Evolutionary conservation across 768 basidiomycete genomes (phyloP).

Genomic region (Polyporus arcularius): DNA sequence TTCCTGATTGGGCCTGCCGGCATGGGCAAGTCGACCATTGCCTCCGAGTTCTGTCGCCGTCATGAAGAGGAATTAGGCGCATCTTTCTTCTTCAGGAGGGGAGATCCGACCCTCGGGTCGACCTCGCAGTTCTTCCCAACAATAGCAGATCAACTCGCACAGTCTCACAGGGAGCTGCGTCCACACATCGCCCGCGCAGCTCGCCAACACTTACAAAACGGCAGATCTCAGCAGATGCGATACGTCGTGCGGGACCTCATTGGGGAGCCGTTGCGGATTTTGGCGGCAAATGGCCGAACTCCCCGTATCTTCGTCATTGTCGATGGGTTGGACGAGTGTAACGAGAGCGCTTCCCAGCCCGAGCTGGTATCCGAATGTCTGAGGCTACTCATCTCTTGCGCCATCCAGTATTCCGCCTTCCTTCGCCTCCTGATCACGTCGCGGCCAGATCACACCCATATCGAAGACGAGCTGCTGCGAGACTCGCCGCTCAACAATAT

Average conservation of each 20-base stretch:
- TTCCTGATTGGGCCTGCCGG: conserved; percentile 13
- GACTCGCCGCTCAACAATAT: too few species aligned
- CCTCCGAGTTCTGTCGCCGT: conserved; percentile 9
- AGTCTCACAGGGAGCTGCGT: conserved; percentile 5
- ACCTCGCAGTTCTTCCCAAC: conserved; percentile 32
- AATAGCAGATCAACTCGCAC: conserved; percentile 33
- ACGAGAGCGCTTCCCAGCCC: conserved; percentile 1
- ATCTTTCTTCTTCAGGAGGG: conserved; percentile 15
- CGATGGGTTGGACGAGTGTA: conserved; percentile 41
- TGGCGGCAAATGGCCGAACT: background rate
- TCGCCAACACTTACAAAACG: background rate
- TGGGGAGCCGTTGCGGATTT: conserved; percentile 1
- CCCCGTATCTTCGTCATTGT: conserved; percentile 33
- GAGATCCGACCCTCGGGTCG: conserved; percentile 10
- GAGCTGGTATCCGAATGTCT: background rate
- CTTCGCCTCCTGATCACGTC: conserved; percentile 1
- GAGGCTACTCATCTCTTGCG: background rate
- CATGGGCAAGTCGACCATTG: conserved; percentile 20
- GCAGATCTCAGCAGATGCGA: background rate
- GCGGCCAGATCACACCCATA: background rate
- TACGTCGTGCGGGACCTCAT: conserved; percentile 11
- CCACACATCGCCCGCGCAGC: conserved; percentile 11
- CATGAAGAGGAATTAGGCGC: conserved; percentile 12
- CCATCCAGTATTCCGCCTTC: background rate
- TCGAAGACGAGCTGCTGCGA: background rate